Conservation (phyloP, 1,139 yeast species). For the Yarrowia galli region DNA sequence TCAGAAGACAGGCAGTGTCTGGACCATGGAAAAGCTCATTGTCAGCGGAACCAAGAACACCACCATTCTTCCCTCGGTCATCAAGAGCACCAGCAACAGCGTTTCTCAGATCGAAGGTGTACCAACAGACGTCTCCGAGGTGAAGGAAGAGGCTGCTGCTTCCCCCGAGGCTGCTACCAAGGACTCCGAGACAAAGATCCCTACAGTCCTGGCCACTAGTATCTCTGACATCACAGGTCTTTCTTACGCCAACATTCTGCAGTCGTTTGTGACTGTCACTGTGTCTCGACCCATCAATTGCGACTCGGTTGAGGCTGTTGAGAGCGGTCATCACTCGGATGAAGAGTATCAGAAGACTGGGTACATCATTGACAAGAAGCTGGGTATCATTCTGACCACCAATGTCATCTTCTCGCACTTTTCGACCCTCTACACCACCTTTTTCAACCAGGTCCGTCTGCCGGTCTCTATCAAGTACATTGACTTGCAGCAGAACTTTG, state of each 20-base stretch:
- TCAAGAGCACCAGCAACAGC: slow-evolving; percentile 34
- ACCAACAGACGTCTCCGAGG: background rate
- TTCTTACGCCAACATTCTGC: slow-evolving; percentile 59
- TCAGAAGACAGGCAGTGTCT: slow-evolving; percentile 82
- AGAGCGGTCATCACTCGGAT: slow-evolving; percentile 52
- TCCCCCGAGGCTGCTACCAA: background rate
- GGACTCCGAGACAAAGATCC: slow-evolving; percentile 40
- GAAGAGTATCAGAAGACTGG: slow-evolving; percentile 61
- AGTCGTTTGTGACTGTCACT: slow-evolving; percentile 72
- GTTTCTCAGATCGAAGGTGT: slow-evolving; percentile 44
- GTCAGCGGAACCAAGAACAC: slow-evolving; percentile 50
- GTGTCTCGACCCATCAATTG: slow-evolving; percentile 70
- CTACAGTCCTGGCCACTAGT: slow-evolving; percentile 57
- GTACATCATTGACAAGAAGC: slow-evolving; percentile 76
- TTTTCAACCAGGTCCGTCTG: slow-evolving; percentile 84
- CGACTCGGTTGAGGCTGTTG: slow-evolving; percentile 72
- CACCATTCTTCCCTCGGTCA: slow-evolving; percentile 60
- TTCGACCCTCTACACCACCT: slow-evolving; percentile 75
- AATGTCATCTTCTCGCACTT: slow-evolving; percentile 86
- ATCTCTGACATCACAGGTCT: slow-evolving; percentile 60
- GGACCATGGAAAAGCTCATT: slow-evolving; percentile 74
- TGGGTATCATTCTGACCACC: slow-evolving; percentile 82
- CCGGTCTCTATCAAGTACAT: slow-evolving; percentile 82
- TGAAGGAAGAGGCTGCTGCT: background rate
- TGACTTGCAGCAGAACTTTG: slow-evolving; percentile 88